Evolutionary conservation across 2,329 filamentous ascomycete species (phyloP), one percentile per base, ranked within the genome.

Genomic region (Pseudomassariella vexata): DNA sequence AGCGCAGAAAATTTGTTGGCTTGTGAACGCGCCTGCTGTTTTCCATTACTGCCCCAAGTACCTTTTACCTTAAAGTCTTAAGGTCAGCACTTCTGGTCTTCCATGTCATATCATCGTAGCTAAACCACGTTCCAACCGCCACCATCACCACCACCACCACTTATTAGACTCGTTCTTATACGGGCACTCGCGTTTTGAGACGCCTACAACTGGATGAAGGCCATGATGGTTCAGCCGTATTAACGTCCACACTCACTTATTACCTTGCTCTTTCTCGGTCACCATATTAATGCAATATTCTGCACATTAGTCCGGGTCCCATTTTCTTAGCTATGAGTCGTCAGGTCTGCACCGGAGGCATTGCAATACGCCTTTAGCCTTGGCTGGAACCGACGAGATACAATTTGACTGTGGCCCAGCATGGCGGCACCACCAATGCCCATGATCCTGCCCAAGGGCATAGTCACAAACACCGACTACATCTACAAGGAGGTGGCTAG

Each of bases 401-500:
- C 24, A 36, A 35, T 40, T 38, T 32, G 33, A n/a, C 27, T 34
- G 34, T 36, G 18, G 32, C 39, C 39, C 35, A 30, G 55, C 30
- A 52, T 48, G 23, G 47, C 59, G 45, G 38, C 47, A 34, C 46
- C 46, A 25, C 53, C 59, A 22, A 60, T 66, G 54, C 62, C 74
- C 21, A 60, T 66, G 54, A 62, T 74, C 21, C 46, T 79, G 48
- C 75, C 75, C 14, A 69, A 70, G 49, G 75, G 73, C 49, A 66
- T 79, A 38, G 63, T 79, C 38, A 62, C 64, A 30, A 79, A 77
- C 53, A 65, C 63, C 7, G 55, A 56, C 20, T 57, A 62, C 30
- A 61, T 77, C 20, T 74, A 76, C 42, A 60, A 62, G 17, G 69
- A 73, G 42, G 66, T 78, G 29, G 72, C 73, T 20, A 63, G 60